phyloP scores from a whole-genome alignment of 805 yeast genomes.

The Tetrapisispora taiwanensis region DNA sequence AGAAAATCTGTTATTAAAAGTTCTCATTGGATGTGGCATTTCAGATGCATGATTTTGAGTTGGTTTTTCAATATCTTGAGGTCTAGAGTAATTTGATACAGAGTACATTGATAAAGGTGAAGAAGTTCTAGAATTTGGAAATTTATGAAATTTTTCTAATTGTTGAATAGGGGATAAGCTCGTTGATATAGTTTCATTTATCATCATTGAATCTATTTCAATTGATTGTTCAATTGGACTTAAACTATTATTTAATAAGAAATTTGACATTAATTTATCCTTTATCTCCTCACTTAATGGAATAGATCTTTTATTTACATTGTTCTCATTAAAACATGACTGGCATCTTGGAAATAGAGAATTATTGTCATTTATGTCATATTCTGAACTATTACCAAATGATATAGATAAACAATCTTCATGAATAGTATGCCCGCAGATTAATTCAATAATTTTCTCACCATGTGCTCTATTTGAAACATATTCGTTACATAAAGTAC shows the following conservation, averaged over 20 bases:
- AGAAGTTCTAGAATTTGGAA: constrained; percentile 1
- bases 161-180: constrained; percentile 3
- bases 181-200: background rate
- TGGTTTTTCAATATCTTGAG: background rate
- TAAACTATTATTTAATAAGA: constrained; percentile 9
- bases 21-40: background rate
- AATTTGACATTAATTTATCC: constrained; percentile 22
- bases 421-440: constrained; percentile 49
- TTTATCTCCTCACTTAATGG: constrained; percentile 22
- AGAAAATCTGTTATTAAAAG: background rate
- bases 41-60: background rate
- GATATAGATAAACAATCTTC: constrained; percentile 45
- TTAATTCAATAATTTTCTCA: constrained; percentile 38
- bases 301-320: constrained; percentile 14
- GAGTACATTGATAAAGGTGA: background rate
- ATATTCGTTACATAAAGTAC: constrained; percentile 42
- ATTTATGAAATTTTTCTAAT: constrained; percentile 3
- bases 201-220: background rate
- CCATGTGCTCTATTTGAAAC: constrained; percentile 36
- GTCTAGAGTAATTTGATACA: background rate
- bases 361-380: constrained; percentile 9
- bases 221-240: background rate
- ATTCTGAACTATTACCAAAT: constrained; percentile 18
- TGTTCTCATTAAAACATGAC: constrained; percentile 12
- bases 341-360: constrained; percentile 23